A percentile compares a stretch with the other conserved stretches of the same genome.
Evolutionary conservation across 1,139 yeast species (phyloP).

Genomic region (Lodderomyces oxycetoniae): DNA sequence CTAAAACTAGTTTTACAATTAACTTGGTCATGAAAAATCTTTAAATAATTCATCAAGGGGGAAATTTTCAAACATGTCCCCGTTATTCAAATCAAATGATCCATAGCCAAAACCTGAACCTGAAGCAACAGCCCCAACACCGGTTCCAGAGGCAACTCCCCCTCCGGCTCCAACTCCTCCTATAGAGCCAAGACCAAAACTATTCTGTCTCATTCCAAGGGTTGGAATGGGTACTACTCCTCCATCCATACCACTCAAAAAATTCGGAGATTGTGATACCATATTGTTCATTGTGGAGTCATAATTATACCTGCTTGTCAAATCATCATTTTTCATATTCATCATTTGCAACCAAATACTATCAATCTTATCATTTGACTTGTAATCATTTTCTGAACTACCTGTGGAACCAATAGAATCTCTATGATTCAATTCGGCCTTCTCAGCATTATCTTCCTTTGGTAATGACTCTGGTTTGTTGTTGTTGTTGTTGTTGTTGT

Average conservation of each 20-base stretch:
- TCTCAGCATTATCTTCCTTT: too few species aligned
- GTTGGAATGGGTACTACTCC: conserved; percentile 4
- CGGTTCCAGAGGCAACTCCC: conserved; percentile 3
- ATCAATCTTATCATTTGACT: conserved; percentile 23
- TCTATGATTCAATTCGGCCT: conserved; percentile 5
- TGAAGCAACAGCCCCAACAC: conserved; percentile 1
- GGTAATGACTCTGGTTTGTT: neutral
- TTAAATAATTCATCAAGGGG: conserved; percentile 16
- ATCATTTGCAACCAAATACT: conserved; percentile 29
- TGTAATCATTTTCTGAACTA: conserved; percentile 12
- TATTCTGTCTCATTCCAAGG: neutral
- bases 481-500: neutral
- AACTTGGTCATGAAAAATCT: conserved; percentile 10
- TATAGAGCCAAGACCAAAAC: conserved; percentile 1
- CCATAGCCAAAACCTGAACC: conserved; percentile 1
- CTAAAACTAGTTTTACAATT: too few species aligned
- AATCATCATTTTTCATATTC: conserved; percentile 18
- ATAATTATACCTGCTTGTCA: conserved; percentile 2
- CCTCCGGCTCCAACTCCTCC: conserved; percentile 1
- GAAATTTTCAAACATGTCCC: conserved; percentile 14
- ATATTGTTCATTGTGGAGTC: conserved; percentile 2
- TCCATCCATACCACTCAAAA: conserved; percentile 4
- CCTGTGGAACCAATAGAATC: conserved; percentile 8
- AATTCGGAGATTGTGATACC: conserved; percentile 2
- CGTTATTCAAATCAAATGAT: conserved; percentile 7